Conservation (phyloP, 2,329 filamentous ascomycete genomes). For the Cladosporium cucumerinum region DNA sequence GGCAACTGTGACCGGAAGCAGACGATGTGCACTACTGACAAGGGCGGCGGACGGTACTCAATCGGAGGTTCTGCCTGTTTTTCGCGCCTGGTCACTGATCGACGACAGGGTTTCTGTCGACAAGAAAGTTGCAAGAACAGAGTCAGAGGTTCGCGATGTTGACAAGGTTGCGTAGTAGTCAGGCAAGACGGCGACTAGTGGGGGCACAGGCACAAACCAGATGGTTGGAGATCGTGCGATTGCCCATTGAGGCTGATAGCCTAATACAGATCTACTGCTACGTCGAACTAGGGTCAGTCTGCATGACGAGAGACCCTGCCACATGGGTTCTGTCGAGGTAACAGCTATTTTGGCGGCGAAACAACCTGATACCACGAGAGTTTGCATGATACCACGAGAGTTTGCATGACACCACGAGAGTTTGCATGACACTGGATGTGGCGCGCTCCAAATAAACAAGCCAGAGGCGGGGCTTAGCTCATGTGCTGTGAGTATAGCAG, state of each 20-base stretch:
- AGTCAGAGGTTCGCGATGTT: constrained; percentile 5
- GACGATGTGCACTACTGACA: constrained; percentile 26
- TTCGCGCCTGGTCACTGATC: constrained; percentile 14
- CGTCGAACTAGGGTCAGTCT: not conserved
- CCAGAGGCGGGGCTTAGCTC: not conserved
- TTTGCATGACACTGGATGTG: not conserved
- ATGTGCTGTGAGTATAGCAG: not conserved
- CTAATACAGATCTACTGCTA: not conserved
- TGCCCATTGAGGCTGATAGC: constrained; percentile 2
- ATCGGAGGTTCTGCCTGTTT: constrained; percentile 34
- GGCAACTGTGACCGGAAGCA: constrained; percentile 25
- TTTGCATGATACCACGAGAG: not conserved
- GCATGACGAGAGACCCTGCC: not conserved
- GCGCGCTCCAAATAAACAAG: not conserved
- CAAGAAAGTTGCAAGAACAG: not conserved
- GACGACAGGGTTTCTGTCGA: constrained; percentile 11
- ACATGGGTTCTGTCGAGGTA: not conserved
- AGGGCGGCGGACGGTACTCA: constrained; percentile 30
- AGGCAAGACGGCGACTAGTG: not conserved
- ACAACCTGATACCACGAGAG: not conserved
- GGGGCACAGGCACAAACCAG: not conserved
- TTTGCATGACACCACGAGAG: not conserved
- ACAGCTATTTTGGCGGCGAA: not conserved
- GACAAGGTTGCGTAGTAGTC: constrained; percentile 8
- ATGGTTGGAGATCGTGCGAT: not conserved